Conservation (phyloP, 768 basidiomycete genomes). For the Tulasnella sp. region DNA sequence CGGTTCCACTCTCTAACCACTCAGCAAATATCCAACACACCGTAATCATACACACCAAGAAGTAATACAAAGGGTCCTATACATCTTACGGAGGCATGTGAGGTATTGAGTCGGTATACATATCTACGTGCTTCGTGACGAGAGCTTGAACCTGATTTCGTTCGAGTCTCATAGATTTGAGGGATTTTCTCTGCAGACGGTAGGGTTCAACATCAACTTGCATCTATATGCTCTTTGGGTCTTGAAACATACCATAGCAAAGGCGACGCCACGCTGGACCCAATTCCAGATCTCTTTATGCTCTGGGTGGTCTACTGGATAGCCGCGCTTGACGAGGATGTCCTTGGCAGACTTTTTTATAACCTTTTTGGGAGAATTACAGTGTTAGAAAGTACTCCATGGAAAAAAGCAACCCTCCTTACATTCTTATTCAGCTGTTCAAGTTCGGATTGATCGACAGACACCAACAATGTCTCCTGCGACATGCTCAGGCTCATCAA, state of each 20-base stretch:
- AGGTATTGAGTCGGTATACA: constrained; percentile 31
- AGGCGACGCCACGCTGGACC: constrained; percentile 32
- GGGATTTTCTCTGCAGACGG: constrained; percentile 22
- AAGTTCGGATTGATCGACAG: constrained; percentile 19
- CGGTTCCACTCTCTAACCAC: not conserved
- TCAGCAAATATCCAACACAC: not conserved
- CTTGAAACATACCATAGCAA: constrained; percentile 29
- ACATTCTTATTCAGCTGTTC: constrained; percentile 29
- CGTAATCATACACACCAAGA: not conserved
- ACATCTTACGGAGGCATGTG: not conserved
- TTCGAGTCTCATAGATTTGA: constrained; percentile 18
- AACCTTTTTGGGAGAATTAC: not conserved
- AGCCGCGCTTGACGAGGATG: constrained; percentile 5
- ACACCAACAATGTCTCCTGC: not conserved
- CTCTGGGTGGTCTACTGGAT: constrained; percentile 32
- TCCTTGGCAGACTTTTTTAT: constrained; percentile 23
- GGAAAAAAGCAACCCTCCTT: not conserved
- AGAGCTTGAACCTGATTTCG: constrained; percentile 21
- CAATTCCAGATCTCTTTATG: constrained; percentile 33
- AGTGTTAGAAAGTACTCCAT: not conserved
- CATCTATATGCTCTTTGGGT: not conserved
- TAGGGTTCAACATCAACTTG: not conserved
- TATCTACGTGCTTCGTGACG: constrained; percentile 31
- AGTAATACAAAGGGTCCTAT: constrained; percentile 2
- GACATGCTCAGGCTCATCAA: not conserved